phyloP scores from a whole-genome alignment of 2,329 filamentous ascomycete genomes.

The Ramularia collo-cygni region DNA sequence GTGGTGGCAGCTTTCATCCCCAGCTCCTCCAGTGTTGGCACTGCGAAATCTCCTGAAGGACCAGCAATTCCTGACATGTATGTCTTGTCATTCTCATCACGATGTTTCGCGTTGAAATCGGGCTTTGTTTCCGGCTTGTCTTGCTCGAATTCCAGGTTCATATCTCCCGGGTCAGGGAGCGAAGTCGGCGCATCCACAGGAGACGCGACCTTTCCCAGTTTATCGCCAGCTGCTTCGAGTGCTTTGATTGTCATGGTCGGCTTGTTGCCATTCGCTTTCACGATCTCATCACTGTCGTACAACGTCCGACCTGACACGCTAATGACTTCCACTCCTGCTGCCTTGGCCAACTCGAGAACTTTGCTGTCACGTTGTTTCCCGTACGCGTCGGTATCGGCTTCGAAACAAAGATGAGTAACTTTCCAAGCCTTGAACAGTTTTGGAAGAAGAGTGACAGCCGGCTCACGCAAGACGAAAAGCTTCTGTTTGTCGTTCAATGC shows the following conservation, averaged over 20 bases:
- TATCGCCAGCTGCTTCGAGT: conserved; percentile 54
- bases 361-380: conserved; percentile 56
- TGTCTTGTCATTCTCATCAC: conserved; percentile 49
- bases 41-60: conserved; percentile 59
- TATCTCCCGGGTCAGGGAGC: conserved; percentile 60
- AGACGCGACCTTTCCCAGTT: conserved; percentile 54
- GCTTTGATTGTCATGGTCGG: conserved; percentile 70
- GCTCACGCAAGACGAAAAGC: conserved; percentile 65
- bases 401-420: conserved; percentile 69
- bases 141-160: conserved; percentile 52
- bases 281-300: conserved; percentile 66
- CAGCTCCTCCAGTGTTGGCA: conserved; percentile 65
- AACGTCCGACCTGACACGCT: conserved; percentile 58
- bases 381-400: conserved; percentile 72
- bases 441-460: conserved; percentile 62
- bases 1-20: conserved; percentile 60
- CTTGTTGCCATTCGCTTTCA: conserved; percentile 57
- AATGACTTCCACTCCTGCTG: conserved; percentile 63
- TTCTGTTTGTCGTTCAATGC: conserved; percentile 64
- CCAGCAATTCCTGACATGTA: conserved; percentile 56
- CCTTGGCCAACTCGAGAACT: conserved; percentile 52
- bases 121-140: conserved; percentile 44
- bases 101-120: conserved; percentile 55
- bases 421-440: conserved; percentile 69
- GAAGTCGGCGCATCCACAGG: conserved; percentile 54